Evolutionary conservation across 2,329 filamentous ascomycete genomes (phyloP).

Genomic region (Diaporthe sp.): DNA sequence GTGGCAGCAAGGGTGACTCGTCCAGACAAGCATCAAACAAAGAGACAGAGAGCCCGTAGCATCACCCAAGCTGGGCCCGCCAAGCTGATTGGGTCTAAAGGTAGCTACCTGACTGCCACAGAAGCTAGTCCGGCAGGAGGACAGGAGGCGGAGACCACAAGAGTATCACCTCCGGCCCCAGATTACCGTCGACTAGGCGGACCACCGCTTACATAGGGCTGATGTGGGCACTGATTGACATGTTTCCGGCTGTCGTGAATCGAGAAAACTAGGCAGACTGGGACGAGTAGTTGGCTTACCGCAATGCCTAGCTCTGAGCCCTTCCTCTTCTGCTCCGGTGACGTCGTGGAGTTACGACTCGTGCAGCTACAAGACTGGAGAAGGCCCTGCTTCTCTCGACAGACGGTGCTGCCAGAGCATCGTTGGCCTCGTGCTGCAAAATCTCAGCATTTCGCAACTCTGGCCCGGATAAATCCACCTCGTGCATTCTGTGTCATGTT

Average conservation of each 20-base stretch:
- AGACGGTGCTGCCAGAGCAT: neutral
- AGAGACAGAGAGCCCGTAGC: conserved; percentile 46
- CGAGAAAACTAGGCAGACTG: neutral
- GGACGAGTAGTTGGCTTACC: no score
- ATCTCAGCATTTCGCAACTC: neutral
- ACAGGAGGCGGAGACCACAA: conserved; percentile 35
- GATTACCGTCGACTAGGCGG: conserved; percentile 6
- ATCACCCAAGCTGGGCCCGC: conserved; percentile 36
- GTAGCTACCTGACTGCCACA: conserved; percentile 30
- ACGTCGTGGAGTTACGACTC: conserved; percentile 14
- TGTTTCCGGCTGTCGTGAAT: conserved; percentile 15
- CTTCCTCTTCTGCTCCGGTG: neutral
- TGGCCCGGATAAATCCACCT: conserved; percentile 10
- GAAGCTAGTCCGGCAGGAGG: conserved; percentile 34
- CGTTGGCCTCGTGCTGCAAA: neutral
- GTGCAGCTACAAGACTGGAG: neutral
- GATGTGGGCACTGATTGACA: conserved; percentile 24
- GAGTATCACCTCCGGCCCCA: conserved; percentile 32
- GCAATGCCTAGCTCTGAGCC: neutral
- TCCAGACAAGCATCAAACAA: conserved; percentile 64
- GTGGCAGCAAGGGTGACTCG: conserved; percentile 53
- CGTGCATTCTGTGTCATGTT: conserved; percentile 38
- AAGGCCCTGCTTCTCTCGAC: neutral
- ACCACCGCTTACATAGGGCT: conserved; percentile 28
- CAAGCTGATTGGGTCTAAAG: conserved; percentile 38